Base-by-base conservation (phyloP, 164 flowering plant genomes). In the Vitis riparia region DNA sequence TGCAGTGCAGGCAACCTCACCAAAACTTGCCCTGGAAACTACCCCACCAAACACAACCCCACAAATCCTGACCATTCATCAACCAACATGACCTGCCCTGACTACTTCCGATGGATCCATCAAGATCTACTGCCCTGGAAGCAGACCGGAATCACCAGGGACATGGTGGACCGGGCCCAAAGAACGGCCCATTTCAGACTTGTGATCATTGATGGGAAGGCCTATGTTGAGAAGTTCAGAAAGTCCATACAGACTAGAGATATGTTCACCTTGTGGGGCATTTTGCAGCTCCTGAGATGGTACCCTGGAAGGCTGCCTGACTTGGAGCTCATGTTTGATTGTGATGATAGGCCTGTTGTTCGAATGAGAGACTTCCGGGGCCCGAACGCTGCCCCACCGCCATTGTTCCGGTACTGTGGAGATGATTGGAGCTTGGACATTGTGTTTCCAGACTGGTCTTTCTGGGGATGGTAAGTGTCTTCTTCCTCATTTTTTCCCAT, bases 371-470 rank as follows among this genome's bases (percentile, higher is more conserved):
- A 72, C 62, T 75, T 69, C 30, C 68, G 47, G 37, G 64, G 67
- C 9, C 76, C 78, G 2, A 68, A 66, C n/a, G 13, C 73, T 0
- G 55, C 51, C 10, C 80, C 84, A n/a, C 86, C 86, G 0, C 83
- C 85, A 2, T 10, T 85, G 76, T 83, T 85, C 51, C 77, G 73
- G 1, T 85, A 85, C 55, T 83, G 83, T 57, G 51, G 72, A 1
- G 81, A 83, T 52, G 53, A 59, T 7, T 11, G 10, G 16, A 67
- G 59, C 17, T 67, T 77, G 71, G 88, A 81, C 62, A 79, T 84
- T 47, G 84, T 84, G 27, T 84, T 84, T 70, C 88, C 88, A 1
- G 85, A 84, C 65, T 84, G 88, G 88, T 77, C 88, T 1, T 83
- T 83, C 51, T 85, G 88, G 88, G 85, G 86, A 12, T 85, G 88